These are phyloP conservation scores for Solanum bulbocastanum DNA, from an alignment of 257 asterid species.

Conservation along the genomic window DNA sequence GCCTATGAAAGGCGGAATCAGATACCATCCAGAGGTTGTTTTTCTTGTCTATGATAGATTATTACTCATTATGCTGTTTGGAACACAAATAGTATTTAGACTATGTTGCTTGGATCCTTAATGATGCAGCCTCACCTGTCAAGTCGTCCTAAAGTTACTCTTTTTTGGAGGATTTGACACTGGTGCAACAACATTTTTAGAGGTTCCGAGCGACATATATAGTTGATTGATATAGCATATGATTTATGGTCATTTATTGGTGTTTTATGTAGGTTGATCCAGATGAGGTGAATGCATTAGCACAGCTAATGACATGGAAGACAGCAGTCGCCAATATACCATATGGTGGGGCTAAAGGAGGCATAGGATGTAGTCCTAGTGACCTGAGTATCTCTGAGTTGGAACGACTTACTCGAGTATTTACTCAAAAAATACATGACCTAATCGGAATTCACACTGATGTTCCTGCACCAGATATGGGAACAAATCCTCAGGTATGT, in stretches of 20 bases:
- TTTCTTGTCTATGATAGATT: not conserved
- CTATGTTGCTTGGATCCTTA: not conserved
- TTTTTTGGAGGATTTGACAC: not conserved
- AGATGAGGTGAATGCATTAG: constrained; percentile 91
- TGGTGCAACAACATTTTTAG: not conserved
- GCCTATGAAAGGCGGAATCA: constrained; percentile 96
- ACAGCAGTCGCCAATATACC: constrained; percentile 96
- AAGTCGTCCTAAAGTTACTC: not conserved
- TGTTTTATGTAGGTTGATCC: constrained; percentile 60
- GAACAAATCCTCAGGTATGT: constrained; percentile 32
- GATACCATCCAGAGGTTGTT: constrained; percentile 89
- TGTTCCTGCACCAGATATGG: constrained; percentile 76
- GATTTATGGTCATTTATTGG: not conserved
- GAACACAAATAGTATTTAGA: not conserved
- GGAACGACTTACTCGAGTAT: constrained; percentile 54
- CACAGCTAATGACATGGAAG: constrained; percentile 97
- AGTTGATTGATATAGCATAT: not conserved
- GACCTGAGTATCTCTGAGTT: constrained; percentile 67
- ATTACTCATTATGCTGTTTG: not conserved
- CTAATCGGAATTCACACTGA: constrained; percentile 47
- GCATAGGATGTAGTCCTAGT: constrained; percentile 77
- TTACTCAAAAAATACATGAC: constrained; percentile 56
- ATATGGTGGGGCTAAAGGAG: constrained; percentile 97
- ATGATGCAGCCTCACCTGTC: not conserved
- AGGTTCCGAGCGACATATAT: not conserved